Percentiles rank a stretch among this genome's conserved stretches.
phyloP scores from a whole-genome alignment of 345 rosid genomes.

The Syzygium aqueum region DNA sequence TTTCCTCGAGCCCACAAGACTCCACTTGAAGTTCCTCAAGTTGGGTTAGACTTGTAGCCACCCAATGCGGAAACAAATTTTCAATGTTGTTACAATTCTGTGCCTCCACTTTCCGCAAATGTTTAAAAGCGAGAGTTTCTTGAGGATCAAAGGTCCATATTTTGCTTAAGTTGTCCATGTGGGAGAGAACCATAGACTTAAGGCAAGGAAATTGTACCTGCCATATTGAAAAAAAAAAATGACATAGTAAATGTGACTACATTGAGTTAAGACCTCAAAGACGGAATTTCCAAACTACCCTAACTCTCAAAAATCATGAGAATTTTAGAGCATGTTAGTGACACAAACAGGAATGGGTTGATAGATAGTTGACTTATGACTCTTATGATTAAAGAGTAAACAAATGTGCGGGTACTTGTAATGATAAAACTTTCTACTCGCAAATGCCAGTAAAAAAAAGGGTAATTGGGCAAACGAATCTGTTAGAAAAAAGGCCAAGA shows the following conservation, averaged over 20 bases:
- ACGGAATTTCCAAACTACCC: not conserved
- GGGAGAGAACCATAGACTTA: not conserved
- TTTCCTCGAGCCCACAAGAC: not conserved
- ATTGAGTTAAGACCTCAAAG: not conserved
- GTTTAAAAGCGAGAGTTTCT: not conserved
- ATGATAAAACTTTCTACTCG: not conserved
- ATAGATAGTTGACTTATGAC: not conserved
- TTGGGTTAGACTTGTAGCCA: not conserved
- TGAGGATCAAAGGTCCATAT: not conserved
- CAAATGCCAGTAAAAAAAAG: not conserved
- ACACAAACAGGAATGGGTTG: not conserved
- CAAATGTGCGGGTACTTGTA: not conserved
- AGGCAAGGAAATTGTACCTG: not conserved
- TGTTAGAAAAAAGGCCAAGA: too few species aligned
- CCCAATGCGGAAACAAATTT: not conserved
- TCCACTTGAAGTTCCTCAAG: not conserved
- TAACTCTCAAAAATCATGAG: not conserved
- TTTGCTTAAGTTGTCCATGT: not conserved
- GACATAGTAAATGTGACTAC: not conserved
- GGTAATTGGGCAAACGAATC: too few species aligned
- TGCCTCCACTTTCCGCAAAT: rapidly evolving
- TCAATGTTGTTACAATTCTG: not conserved
- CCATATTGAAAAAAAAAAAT: not conserved
- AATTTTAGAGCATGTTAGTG: not conserved
- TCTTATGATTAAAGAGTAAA: not conserved